These are phyloP conservation scores for Gracilaria domingensis DNA, from an alignment of 23 red algal genomes.

Conservation along the genomic window DNA sequence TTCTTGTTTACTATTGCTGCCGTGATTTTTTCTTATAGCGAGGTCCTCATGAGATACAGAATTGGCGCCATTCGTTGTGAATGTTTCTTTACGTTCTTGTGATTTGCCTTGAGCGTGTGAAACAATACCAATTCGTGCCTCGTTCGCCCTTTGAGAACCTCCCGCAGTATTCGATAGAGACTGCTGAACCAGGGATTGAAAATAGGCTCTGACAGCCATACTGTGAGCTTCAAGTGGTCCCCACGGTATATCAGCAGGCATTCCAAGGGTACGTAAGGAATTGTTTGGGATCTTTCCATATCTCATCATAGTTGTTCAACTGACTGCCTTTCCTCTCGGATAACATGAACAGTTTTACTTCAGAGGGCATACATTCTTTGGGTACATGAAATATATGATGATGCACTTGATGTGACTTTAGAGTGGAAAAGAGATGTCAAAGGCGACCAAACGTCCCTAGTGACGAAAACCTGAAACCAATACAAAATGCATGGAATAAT, in stretches of 20 bases:
- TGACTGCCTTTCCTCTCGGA: slow-evolving; percentile 22
- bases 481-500: no score
- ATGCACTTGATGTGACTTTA: neutral
- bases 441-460: no score
- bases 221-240: neutral
- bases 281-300: slow-evolving; percentile 1
- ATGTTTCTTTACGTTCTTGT: no score
- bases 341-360: slow-evolving; percentile 23
- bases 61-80: no score
- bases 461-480: no score
- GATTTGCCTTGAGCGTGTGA: no score
- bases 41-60: no score
- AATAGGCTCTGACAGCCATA: neutral
- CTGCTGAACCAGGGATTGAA: neutral
- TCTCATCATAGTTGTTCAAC: slow-evolving; percentile 10
- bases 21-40: no score
- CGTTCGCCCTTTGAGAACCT: no score
- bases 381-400: neutral
- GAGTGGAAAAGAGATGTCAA: no score
- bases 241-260: slow-evolving; percentile 8
- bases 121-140: no score
- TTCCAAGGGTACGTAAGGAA: neutral
- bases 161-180: neutral
- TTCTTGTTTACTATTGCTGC: no score
- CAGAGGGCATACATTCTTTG: slow-evolving; percentile 21